Percentiles rank a stretch among this genome's conserved stretches.
Conservation (phyloP, 768 basidiomycete genomes). For the Wakefieldia striispora region DNA sequence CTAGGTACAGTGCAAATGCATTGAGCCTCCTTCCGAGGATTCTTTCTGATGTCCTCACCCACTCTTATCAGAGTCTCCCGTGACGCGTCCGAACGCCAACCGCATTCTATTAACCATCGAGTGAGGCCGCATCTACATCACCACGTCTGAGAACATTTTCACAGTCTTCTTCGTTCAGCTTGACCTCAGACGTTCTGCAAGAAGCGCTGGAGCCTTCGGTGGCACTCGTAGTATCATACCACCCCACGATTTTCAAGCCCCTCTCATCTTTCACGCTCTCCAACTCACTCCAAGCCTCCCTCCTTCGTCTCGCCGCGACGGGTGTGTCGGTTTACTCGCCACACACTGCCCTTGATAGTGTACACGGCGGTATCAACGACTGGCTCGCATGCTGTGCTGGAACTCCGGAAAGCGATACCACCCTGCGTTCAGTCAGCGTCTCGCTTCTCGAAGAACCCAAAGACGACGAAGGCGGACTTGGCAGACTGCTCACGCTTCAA, state of each 20-base stretch:
- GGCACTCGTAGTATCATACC: conserved; percentile 76
- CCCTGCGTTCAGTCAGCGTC: conserved; percentile 25
- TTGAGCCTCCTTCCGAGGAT: background rate
- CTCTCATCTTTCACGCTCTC: conserved; percentile 73
- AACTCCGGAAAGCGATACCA: conserved; percentile 30
- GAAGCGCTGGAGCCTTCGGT: conserved; percentile 64
- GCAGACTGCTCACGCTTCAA: conserved; percentile 63
- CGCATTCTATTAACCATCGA: conserved; percentile 69
- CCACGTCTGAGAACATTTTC: conserved; percentile 6
- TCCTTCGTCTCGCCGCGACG: conserved; percentile 75
- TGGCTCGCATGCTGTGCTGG: conserved; percentile 69
- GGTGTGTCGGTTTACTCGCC: conserved; percentile 88
- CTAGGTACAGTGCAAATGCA: conserved; percentile 47
- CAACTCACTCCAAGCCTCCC: conserved; percentile 74
- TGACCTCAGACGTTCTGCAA: conserved; percentile 66
- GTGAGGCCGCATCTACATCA: conserved; percentile 35
- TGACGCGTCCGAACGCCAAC: conserved; percentile 44
- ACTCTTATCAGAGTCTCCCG: conserved; percentile 48
- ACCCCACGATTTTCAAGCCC: conserved; percentile 79
- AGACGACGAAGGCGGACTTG: conserved; percentile 56
- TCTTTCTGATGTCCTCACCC: conserved; percentile 2
- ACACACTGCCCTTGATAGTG: conserved; percentile 86
- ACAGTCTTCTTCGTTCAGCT: conserved; percentile 41
- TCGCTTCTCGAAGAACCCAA: conserved; percentile 41
- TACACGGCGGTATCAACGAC: conserved; percentile 85